Evolutionary conservation across 768 basidiomycete genomes (phyloP).

Genomic region (Trametes cubensis): DNA sequence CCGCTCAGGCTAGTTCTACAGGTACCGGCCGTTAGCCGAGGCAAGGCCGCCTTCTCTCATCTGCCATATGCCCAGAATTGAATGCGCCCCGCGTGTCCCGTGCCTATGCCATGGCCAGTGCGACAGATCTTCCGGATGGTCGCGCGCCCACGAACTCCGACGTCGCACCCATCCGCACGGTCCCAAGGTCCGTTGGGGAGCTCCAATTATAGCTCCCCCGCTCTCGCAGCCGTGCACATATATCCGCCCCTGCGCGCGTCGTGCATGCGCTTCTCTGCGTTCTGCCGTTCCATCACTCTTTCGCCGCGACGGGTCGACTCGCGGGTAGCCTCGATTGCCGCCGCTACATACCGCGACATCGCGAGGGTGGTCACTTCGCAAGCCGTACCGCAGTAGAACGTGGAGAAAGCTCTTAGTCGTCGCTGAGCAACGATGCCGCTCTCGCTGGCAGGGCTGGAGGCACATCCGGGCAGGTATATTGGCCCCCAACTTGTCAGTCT

Average conservation of each 20-base stretch:
- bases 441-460: constrained; percentile 19
- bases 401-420: background rate
- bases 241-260: constrained; percentile 4
- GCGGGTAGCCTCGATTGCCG: background rate
- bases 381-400: background rate
- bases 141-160: constrained; percentile 4
- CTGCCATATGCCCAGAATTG: constrained; percentile 3
- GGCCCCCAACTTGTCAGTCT: constrained; percentile 26
- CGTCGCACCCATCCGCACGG: background rate
- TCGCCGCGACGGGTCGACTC: constrained; percentile 1
- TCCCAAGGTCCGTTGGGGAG: constrained; percentile 4
- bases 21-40: constrained; percentile 14
- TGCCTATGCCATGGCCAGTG: background rate
- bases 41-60: background rate
- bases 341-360: background rate
- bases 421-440: constrained; percentile 20
- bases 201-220: constrained; percentile 12
- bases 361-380: no score
- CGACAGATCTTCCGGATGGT: background rate
- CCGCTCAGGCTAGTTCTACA: constrained; percentile 5
- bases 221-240: constrained; percentile 19
- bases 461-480: constrained; percentile 29
- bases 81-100: constrained; percentile 5
- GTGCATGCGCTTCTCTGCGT: constrained; percentile 8
- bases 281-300: constrained; percentile 7